A percentile compares a stretch with the other conserved stretches of the same genome.
Conservation (phyloP, 1,284 basidiomycete genomes). For the Papiliotrema nemorosa region DNA sequence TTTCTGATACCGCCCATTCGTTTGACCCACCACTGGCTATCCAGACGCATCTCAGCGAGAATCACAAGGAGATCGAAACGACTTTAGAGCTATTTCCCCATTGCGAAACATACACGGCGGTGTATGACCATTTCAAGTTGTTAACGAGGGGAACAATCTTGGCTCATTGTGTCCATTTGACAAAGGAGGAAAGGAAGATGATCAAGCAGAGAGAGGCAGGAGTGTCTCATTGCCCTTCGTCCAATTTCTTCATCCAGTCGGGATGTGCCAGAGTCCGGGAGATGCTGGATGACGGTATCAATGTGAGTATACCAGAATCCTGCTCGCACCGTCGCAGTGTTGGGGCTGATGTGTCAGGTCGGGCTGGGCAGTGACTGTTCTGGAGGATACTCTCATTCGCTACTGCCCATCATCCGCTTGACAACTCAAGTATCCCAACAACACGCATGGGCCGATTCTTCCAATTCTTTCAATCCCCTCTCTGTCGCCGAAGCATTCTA, state of each 20-base stretch:
- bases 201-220: constrained; percentile 52
- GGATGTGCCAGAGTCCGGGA: background rate
- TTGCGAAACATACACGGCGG: constrained; percentile 62
- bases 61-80: constrained; percentile 66
- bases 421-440: constrained; percentile 81
- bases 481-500: constrained; percentile 74
- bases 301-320: background rate
- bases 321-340: background rate
- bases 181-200: constrained; percentile 65
- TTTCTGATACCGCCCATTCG: constrained; percentile 57
- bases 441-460: constrained; percentile 45
- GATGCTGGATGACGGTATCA: background rate
- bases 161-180: constrained; percentile 76
- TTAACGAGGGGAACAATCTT: constrained; percentile 77
- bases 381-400: constrained; percentile 80
- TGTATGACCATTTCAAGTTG: constrained; percentile 78
- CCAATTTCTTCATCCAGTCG: background rate
- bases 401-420: constrained; percentile 75
- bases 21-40: constrained; percentile 61
- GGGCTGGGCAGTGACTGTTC: constrained; percentile 88
- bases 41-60: constrained; percentile 93
- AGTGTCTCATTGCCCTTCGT: background rate
- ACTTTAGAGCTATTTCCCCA: constrained; percentile 65
- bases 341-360: constrained; percentile 54
- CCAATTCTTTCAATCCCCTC: constrained; percentile 57